Conservation (phyloP, 2,329 filamentous ascomycete species). For the Neospermospora avenae region DNA sequence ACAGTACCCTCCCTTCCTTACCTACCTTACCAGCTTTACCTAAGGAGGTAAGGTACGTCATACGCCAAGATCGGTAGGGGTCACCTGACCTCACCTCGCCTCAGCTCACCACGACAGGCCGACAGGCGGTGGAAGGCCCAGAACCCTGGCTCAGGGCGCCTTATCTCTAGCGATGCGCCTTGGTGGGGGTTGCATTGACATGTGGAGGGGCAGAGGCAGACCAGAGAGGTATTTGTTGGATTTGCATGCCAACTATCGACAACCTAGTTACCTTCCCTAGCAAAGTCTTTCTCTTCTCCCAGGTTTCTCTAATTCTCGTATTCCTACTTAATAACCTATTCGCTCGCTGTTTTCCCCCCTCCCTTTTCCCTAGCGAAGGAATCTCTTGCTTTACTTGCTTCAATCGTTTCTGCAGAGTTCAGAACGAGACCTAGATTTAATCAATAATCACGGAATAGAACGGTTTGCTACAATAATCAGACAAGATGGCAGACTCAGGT, state of each 20-base stretch:
- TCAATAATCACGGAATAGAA: background rate
- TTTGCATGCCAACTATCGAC: background rate
- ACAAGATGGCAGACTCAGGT: conserved; percentile 21
- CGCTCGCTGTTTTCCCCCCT: background rate
- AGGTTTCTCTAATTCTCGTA: background rate
- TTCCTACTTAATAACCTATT: too few species aligned
- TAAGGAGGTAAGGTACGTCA: conserved; percentile 15
- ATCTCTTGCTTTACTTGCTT: too few species aligned
- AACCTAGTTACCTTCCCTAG: background rate
- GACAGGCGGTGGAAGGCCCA: too few species aligned
- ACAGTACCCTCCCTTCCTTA: background rate
- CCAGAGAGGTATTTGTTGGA: too few species aligned
- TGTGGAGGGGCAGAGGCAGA: conserved; percentile 8
- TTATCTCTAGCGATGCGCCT: background rate
- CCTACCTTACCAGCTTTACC: background rate
- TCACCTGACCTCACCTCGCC: background rate
- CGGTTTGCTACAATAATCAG: background rate
- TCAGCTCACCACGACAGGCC: background rate
- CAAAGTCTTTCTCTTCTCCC: background rate
- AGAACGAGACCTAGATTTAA: background rate
- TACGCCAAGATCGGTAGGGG: conserved; percentile 12
- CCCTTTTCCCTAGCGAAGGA: too few species aligned
- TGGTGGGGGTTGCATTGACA: conserved; percentile 10
- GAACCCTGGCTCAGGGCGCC: too few species aligned
- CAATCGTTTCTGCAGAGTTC: background rate